These are phyloP conservation scores for Xylariaceae sp. DNA, from an alignment of 2,329 filamentous ascomycete species.

Conservation along the genomic window DNA sequence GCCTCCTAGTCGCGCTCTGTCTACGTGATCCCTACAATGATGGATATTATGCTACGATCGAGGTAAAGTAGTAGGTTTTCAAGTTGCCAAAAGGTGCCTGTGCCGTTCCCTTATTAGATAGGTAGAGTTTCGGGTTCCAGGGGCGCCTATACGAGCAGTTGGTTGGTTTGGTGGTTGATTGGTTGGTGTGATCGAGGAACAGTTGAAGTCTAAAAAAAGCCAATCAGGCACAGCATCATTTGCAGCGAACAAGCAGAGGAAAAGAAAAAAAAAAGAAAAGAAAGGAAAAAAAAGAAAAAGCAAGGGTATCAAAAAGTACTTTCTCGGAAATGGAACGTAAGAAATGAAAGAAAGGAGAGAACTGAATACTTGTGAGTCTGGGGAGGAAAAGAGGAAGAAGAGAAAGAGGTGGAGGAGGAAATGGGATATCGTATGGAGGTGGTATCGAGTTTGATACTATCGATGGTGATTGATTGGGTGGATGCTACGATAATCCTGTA, in stretches of 20 bases:
- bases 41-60: too few relatives aligned
- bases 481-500: too few relatives aligned
- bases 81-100: not conserved
- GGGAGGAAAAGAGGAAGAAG: not conserved
- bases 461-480: too few relatives aligned
- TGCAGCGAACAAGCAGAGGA: not conserved
- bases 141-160: not conserved
- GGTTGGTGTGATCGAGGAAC: not conserved
- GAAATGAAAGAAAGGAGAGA: slow-evolving; percentile 5
- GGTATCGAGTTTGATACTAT: too few relatives aligned
- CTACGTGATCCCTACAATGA: too few relatives aligned
- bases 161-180: not conserved
- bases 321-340: slow-evolving; percentile 2
- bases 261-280: not conserved
- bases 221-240: too few relatives aligned
- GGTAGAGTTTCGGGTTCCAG: not conserved
- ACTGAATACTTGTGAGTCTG: not conserved
- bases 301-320: slow-evolving; percentile 5
- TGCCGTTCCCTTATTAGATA: not conserved
- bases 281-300: not conserved
- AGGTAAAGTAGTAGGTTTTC: not conserved
- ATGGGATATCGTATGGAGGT: too few relatives aligned
- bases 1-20: too few relatives aligned
- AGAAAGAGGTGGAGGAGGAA: too few relatives aligned
- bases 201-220: not conserved